phyloP scores from a whole-genome alignment of 495 filamentous ascomycete genomes.

The Friedmanniomyces endolithicus region DNA sequence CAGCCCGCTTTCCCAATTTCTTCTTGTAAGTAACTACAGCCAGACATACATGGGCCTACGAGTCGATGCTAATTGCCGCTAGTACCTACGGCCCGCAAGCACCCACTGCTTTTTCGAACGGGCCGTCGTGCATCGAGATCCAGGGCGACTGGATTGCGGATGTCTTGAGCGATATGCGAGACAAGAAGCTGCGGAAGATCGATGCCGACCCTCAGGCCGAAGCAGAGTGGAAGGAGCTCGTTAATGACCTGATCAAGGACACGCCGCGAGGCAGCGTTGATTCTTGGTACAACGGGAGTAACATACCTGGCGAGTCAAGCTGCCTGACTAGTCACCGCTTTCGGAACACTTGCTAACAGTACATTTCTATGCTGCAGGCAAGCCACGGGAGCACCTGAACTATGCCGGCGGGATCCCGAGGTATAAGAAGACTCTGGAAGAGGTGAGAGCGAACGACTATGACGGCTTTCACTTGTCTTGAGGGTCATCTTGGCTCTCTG shows the following conservation, averaged over 20 bases:
- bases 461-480: slow-evolving; percentile 17
- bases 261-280: background rate
- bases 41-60: background rate
- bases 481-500: background rate
- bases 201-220: slow-evolving; percentile 30
- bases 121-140: slow-evolving; percentile 38
- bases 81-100: slow-evolving; percentile 35
- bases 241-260: slow-evolving; percentile 1
- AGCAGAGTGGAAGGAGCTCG: slow-evolving; percentile 30
- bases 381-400: slow-evolving; percentile 35
- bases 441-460: slow-evolving; percentile 20
- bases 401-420: slow-evolving; percentile 31
- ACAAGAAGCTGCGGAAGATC: slow-evolving; percentile 29
- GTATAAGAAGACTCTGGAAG: slow-evolving; percentile 25
- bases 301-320: too few relatives aligned
- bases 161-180: slow-evolving; percentile 31
- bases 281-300: slow-evolving; percentile 24
- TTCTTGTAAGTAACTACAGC: slow-evolving; percentile 27
- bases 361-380: slow-evolving; percentile 20
- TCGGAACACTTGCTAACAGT: too few relatives aligned
- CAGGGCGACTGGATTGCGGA: slow-evolving; percentile 43
- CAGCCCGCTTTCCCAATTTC: slow-evolving; percentile 41
- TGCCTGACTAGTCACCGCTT: slow-evolving; percentile 34
- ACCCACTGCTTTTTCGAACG: slow-evolving; percentile 39
- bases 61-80: background rate